A percentile compares a stretch with the other conserved stretches of the same genome.
Conservation (phyloP, 2,329 filamentous ascomycete genomes). For the Diplocarpon rosae region DNA sequence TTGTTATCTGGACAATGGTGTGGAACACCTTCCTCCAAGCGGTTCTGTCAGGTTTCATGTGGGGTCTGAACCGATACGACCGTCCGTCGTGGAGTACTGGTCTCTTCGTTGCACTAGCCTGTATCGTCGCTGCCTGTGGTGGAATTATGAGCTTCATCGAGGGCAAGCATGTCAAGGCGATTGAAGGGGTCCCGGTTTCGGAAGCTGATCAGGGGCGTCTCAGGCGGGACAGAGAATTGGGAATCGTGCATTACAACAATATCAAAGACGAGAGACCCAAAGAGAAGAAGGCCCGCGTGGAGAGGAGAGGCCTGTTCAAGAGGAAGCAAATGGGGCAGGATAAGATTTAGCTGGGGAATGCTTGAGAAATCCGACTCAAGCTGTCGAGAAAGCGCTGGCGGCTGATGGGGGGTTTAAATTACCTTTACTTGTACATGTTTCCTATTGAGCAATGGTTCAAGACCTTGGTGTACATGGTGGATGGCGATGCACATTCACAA, state of each 20-base stretch:
- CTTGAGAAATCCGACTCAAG: slow-evolving; percentile 8
- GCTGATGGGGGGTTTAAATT: slow-evolving; percentile 1
- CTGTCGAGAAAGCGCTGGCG: slow-evolving; percentile 2
- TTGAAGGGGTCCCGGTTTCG: slow-evolving; percentile 59
- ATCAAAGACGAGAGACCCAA: slow-evolving; percentile 41
- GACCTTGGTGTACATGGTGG: not conserved
- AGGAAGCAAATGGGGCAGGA: slow-evolving; percentile 10
- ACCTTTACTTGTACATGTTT: not conserved
- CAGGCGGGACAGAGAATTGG: slow-evolving; percentile 40
- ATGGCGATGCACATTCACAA: not conserved
- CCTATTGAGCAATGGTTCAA: not conserved
- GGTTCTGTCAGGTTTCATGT: slow-evolving; percentile 70
- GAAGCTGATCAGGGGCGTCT: slow-evolving; percentile 42
- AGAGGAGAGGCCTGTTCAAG: slow-evolving; percentile 13
- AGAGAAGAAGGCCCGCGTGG: slow-evolving; percentile 27
- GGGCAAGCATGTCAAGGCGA: slow-evolving; percentile 57
- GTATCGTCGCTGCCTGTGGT: slow-evolving; percentile 54
- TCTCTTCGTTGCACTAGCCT: slow-evolving; percentile 65
- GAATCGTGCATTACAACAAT: slow-evolving; percentile 49
- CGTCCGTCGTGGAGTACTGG: slow-evolving; percentile 75
- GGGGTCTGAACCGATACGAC: slow-evolving; percentile 61
- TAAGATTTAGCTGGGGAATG: slow-evolving; percentile 5
- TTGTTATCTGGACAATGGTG: slow-evolving; percentile 68
- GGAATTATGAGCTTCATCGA: slow-evolving; percentile 63
- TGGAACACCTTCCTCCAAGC: slow-evolving; percentile 70